These are phyloP conservation scores for Phytophthora capsici DNA, from an alignment of 352 stramenopile genomes.

Conservation along the genomic window DNA sequence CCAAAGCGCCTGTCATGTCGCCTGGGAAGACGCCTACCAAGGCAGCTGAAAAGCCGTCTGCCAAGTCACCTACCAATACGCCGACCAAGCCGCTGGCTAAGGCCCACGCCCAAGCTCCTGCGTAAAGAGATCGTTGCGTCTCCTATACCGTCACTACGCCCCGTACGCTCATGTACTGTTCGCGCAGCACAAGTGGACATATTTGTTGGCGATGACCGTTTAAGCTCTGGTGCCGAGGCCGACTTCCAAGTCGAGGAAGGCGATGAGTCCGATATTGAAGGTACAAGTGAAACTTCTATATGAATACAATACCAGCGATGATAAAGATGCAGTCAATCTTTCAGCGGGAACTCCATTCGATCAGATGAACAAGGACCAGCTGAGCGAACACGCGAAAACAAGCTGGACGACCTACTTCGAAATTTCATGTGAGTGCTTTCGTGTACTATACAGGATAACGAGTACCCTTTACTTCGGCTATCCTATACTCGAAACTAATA, in stretches of 20 bases:
- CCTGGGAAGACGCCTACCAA: neutral
- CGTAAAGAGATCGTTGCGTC: neutral
- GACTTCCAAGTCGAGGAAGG: neutral
- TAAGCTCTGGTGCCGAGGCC: neutral
- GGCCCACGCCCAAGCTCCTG: neutral
- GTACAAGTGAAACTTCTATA: neutral
- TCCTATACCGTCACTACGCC: no score
- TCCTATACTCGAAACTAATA: no score
- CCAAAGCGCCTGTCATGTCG: neutral
- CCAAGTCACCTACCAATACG: neutral
- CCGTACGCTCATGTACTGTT: neutral
- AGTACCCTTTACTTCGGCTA: no score
- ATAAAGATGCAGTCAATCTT: neutral
- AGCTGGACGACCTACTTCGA: neutral
- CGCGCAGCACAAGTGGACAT: neutral
- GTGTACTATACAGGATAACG: conserved; percentile 1
- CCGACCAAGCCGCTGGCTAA: neutral
- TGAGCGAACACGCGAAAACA: neutral
- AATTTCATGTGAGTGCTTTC: neutral
- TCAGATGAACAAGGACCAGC: neutral
- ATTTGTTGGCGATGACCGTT: neutral
- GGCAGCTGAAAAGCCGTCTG: neutral
- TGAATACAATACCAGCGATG: neutral
- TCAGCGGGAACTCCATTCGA: neutral
- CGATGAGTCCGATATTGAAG: neutral